phyloP scores from a whole-genome alignment of 768 basidiomycete species.

The Glaciozyma martinii region DNA sequence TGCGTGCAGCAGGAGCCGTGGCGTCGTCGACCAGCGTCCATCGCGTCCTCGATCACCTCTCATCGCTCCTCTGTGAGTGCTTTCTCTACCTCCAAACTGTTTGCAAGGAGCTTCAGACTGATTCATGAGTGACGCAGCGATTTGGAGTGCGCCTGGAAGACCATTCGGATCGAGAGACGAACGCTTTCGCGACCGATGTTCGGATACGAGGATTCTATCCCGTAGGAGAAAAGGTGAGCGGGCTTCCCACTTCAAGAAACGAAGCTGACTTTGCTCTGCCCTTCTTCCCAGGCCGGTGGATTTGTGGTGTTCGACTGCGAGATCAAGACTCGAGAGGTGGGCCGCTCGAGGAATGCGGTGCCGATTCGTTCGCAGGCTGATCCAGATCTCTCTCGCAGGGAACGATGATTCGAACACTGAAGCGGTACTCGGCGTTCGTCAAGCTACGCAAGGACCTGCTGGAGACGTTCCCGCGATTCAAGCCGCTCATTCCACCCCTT shows the following conservation, averaged over 20 bases:
- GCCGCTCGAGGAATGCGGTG: not conserved
- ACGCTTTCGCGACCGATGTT: slow-evolving; percentile 25
- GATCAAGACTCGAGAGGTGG: slow-evolving; percentile 15
- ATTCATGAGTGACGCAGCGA: not conserved
- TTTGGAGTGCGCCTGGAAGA: slow-evolving; percentile 24
- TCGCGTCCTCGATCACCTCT: slow-evolving; percentile 21
- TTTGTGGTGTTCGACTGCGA: slow-evolving; percentile 32
- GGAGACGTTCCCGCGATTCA: slow-evolving; percentile 13
- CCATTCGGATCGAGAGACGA: slow-evolving; percentile 7
- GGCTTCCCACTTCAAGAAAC: too few species aligned
- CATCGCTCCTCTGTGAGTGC: slow-evolving; percentile 16
- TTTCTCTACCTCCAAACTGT: accelerated
- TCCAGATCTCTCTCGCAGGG: slow-evolving; percentile 13
- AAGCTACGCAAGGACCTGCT: slow-evolving; percentile 27
- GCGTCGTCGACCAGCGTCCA: slow-evolving; percentile 17
- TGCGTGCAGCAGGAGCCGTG: slow-evolving; percentile 20
- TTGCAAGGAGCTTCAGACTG: not conserved
- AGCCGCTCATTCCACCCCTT: slow-evolving; percentile 16
- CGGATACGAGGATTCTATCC: slow-evolving; percentile 13
- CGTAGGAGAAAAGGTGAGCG: slow-evolving; percentile 4
- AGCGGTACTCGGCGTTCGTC: slow-evolving; percentile 35
- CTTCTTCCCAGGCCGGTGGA: slow-evolving; percentile 8
- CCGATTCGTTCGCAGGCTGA: not conserved
- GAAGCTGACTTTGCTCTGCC: too few species aligned
- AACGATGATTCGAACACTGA: slow-evolving; percentile 18